Evolutionary conservation across 164 flowering plant species (phyloP), one percentile per base, ranked within the genome.

Genomic region (Protea cynaroides): DNA sequence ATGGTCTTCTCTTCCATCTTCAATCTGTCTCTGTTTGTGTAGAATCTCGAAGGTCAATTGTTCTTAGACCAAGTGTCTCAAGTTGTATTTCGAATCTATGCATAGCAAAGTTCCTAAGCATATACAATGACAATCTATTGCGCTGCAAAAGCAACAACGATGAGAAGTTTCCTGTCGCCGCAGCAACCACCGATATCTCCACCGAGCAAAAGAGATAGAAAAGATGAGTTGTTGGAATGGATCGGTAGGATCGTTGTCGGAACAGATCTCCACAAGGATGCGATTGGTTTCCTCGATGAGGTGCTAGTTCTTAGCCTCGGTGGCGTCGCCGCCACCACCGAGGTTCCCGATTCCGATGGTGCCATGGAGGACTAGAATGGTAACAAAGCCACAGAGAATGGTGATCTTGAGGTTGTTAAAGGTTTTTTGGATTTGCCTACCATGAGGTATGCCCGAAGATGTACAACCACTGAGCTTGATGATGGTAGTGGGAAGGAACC

Each of bases 381-480:
- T 90, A 59, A 88, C 86, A 73, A 90, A 85, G 37, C 95, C 95
- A 61, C 97, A 88, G 51, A 90, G 85, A 72, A 90, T 79, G 1
- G 92, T 90, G 83, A 90, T 86, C 77, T 90, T 90, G 65, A 90
- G 71, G 71, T 86, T 90, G 79, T 85, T 90, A 78, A 90, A 84
- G 34, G 95, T 90, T 68, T 85, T 86, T 34, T 75, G 76, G 80
- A 88, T 83, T 88, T 85, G 89, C 8, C 88, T 78, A 18, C 92
- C 86, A 10, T 86, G 82, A 3, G 83, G 77, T 24, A 75, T 9
- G 7, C 38, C 61, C 23, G 72, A 23, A 0, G 64, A 37, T 22
- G 71, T 47, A 18, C 77, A 71, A 14, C 72, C 58, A 2, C 37
- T 66, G 14, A 38, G 57, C 40, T 40, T 18, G 37, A 72, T 58